Conservation (phyloP, 495 filamentous ascomycete species). For the Penicillium fimorum region DNA sequence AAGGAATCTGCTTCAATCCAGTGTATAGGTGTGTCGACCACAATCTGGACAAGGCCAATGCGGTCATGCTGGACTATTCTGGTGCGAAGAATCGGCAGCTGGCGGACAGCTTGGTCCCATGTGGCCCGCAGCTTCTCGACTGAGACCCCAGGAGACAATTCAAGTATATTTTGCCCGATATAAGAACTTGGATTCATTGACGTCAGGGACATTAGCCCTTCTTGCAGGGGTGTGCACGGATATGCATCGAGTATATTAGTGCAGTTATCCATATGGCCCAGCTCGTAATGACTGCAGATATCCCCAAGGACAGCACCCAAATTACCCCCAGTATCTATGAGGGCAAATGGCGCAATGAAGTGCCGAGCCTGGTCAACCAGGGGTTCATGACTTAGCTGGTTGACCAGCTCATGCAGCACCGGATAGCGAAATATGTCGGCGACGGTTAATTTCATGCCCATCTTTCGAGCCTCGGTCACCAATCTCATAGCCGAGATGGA, state of each 20-base stretch:
- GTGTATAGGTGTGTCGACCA: background rate
- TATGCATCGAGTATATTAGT: background rate
- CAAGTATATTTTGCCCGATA: background rate
- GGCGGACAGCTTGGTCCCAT: background rate
- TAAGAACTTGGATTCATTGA: background rate
- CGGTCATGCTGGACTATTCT: background rate
- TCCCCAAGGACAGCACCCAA: too few relatives aligned
- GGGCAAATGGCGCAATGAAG: slow-evolving; percentile 9
- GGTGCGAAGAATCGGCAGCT: background rate
- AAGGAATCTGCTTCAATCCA: background rate
- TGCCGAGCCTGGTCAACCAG: too few relatives aligned
- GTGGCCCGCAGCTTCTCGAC: background rate
- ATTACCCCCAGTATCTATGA: too few relatives aligned
- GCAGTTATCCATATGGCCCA: slow-evolving; percentile 4
- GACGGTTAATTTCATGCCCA: background rate
- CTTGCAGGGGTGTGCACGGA: background rate
- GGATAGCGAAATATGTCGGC: slow-evolving; percentile 22
- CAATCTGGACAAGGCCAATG: background rate
- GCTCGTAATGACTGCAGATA: background rate
- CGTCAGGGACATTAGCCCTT: background rate
- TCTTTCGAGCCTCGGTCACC: background rate
- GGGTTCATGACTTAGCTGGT: too few relatives aligned
- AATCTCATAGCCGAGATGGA: background rate
- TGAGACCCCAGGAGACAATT: background rate
- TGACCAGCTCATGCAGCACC: too few relatives aligned